These are phyloP conservation scores for Cryphonectria nitschkei DNA, from an alignment of 2,329 filamentous ascomycete species.

Conservation along the genomic window DNA sequence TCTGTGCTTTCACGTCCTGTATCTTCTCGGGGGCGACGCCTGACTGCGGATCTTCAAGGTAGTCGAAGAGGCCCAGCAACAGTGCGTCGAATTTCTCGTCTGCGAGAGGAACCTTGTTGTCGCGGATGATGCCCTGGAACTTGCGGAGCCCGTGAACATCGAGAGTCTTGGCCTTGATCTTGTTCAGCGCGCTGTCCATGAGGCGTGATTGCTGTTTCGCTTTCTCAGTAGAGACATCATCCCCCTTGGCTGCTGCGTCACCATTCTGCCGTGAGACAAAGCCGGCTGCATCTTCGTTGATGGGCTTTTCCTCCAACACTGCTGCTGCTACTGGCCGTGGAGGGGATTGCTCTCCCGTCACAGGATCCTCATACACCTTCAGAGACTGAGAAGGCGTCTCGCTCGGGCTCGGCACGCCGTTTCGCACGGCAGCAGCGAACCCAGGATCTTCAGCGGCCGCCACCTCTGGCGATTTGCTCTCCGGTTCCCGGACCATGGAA, in stretches of 20 bases:
- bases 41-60: slow-evolving; percentile 64
- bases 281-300: slow-evolving; percentile 58
- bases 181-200: slow-evolving; percentile 73
- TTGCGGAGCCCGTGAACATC: slow-evolving; percentile 82
- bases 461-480: not conserved
- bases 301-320: slow-evolving; percentile 62
- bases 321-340: slow-evolving; percentile 45
- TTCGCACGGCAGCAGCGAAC: not conserved
- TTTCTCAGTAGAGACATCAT: slow-evolving; percentile 53
- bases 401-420: slow-evolving; percentile 9
- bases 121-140: slow-evolving; percentile 73
- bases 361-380: slow-evolving; percentile 67
- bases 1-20: slow-evolving; percentile 74
- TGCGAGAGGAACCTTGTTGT: slow-evolving; percentile 64
- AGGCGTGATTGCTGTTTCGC: slow-evolving; percentile 62
- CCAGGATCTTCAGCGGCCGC: slow-evolving; percentile 21
- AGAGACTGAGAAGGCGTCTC: slow-evolving; percentile 45
- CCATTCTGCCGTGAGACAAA: slow-evolving; percentile 34
- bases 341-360: slow-evolving; percentile 49
- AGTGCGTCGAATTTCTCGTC: slow-evolving; percentile 72
- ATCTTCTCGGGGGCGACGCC: slow-evolving; percentile 65
- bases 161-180: slow-evolving; percentile 71
- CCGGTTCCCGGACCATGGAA: not conserved
- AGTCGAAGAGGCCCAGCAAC: slow-evolving; percentile 70
- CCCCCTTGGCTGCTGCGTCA: slow-evolving; percentile 22